Conservation (phyloP, 208 protist species). For the Strigomonas galati region DNA sequence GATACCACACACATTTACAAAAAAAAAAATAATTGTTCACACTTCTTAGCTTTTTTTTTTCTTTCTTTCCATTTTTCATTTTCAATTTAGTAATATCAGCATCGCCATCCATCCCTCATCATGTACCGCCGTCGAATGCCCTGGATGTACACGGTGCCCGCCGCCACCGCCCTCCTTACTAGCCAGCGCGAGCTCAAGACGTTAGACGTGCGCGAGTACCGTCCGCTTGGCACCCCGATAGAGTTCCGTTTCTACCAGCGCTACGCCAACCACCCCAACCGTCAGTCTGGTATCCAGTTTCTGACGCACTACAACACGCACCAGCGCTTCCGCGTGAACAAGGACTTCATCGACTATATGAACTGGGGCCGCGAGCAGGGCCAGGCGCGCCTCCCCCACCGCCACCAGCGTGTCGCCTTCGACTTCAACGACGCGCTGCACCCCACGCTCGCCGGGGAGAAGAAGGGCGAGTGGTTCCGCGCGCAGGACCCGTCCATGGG, state of each 20-base stretch:
- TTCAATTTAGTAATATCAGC: background rate
- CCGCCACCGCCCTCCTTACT: constrained; percentile 6
- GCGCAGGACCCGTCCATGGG: constrained; percentile 66
- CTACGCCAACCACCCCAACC: constrained; percentile 88
- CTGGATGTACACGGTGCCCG: constrained; percentile 12
- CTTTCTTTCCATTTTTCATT: background rate
- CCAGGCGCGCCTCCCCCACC: constrained; percentile 84
- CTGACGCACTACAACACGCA: constrained; percentile 89
- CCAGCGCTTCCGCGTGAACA: constrained; percentile 83
- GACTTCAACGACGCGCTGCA: constrained; percentile 87
- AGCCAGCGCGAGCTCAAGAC: constrained; percentile 66
- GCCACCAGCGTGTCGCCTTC: constrained; percentile 88
- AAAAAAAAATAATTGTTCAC: too few species aligned
- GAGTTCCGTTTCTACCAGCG: constrained; percentile 92
- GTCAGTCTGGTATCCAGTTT: constrained; percentile 86
- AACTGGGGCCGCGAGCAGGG: constrained; percentile 90
- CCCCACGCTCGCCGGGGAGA: constrained; percentile 44
- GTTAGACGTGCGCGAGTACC: constrained; percentile 83
- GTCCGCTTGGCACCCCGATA: constrained; percentile 78
- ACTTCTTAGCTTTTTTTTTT: constrained; percentile 3
- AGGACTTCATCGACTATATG: constrained; percentile 92
- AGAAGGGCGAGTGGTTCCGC: constrained; percentile 48
- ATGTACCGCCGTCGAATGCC: constrained; percentile 26
- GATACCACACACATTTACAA: background rate
- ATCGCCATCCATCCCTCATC: too few species aligned